A percentile compares a stretch with the other conserved stretches of the same genome.
Evolutionary conservation across 768 basidiomycete species (phyloP).

Genomic region (Naganishia friedmannii): DNA sequence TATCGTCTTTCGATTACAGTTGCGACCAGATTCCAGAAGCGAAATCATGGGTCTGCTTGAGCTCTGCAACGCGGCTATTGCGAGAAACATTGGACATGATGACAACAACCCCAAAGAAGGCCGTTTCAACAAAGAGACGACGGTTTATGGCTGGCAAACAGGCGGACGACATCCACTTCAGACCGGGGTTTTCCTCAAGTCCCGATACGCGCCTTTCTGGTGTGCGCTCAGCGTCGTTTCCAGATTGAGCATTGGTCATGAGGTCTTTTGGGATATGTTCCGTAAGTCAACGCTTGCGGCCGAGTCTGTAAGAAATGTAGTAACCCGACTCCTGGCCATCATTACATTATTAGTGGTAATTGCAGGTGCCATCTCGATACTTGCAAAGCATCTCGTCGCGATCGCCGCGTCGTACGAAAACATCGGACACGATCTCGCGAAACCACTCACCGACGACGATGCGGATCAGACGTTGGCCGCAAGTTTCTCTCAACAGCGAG

Average conservation of each 20-base stretch:
- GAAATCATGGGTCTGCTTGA: constrained; percentile 38
- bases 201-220: constrained; percentile 44
- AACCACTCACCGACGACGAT: neutral
- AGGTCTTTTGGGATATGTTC: constrained; percentile 46
- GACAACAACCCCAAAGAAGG: constrained; percentile 17
- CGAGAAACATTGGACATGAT: constrained; percentile 20
- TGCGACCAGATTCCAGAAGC: constrained; percentile 38
- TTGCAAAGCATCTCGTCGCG: constrained; percentile 5
- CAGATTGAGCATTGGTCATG: constrained; percentile 37
- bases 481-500: neutral
- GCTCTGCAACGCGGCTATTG: constrained; percentile 42
- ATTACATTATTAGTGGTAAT: neutral
- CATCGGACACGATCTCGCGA: neutral
- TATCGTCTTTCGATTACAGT: constrained; percentile 32
- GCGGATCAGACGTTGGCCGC: neutral
- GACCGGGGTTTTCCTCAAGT: constrained; percentile 40
- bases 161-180: constrained; percentile 31
- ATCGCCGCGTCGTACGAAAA: neutral
- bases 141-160: neutral
- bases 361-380: constrained; percentile 1
- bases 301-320: neutral
- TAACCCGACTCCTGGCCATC: neutral
- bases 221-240: constrained; percentile 42
- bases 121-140: neutral
- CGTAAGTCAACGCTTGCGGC: neutral